Evolutionary conservation across 1,284 basidiomycete genomes (phyloP).

Genomic region (Malassezia yamatoensis): DNA sequence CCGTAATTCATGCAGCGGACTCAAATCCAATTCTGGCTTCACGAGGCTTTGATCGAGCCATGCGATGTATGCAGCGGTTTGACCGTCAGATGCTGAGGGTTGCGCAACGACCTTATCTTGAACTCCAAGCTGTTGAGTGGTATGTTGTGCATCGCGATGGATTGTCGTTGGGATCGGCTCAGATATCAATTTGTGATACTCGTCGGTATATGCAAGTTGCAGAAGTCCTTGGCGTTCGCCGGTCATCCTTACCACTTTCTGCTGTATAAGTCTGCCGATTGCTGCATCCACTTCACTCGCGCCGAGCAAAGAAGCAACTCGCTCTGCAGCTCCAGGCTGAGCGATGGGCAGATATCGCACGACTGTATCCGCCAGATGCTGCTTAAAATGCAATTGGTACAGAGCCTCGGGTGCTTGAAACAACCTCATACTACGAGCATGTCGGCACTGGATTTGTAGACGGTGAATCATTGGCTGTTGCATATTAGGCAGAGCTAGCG

Average conservation of each 20-base stretch:
- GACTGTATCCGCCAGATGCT: neutral
- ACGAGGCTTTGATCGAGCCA: constrained; percentile 3
- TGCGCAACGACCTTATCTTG: neutral
- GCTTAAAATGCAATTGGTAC: neutral
- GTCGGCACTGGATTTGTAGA: constrained; percentile 18
- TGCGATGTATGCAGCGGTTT: constrained; percentile 14
- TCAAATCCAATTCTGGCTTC: constrained; percentile 1
- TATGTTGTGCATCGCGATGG: neutral
- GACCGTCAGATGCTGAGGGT: constrained; percentile 12
- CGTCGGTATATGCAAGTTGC: constrained; percentile 13
- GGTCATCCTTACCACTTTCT: constrained; percentile 1
- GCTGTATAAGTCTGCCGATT: constrained; percentile 19
- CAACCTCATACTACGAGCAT: neutral
- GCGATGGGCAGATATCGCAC: constrained; percentile 9
- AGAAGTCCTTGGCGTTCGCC: neutral
- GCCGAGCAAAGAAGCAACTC: constrained; percentile 17
- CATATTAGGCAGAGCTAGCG: constrained; percentile 10
- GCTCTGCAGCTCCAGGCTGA: constrained; percentile 17
- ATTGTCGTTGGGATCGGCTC: neutral
- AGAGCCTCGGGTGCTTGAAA: neutral
- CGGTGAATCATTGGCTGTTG: constrained; percentile 16
- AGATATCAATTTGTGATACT: neutral
- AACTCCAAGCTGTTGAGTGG: neutral
- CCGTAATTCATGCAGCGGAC: constrained; percentile 10
- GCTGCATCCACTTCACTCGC: constrained; percentile 21